Evolutionary conservation across 257 asterid species (phyloP).

Genomic region (Petunia secreta): DNA sequence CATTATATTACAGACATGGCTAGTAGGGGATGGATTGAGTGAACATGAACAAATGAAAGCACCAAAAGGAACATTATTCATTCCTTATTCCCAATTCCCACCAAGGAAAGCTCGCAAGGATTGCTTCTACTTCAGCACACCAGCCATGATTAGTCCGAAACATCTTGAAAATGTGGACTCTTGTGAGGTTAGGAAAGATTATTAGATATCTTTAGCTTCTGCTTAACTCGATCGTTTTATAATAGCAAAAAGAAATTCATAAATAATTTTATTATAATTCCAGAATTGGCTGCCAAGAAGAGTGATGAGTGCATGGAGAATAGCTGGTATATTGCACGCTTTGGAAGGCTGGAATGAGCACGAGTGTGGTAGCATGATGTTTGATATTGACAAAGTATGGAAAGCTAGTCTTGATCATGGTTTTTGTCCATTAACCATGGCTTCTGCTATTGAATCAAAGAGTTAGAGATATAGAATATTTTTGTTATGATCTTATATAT

Average conservation of each 20-base stretch:
- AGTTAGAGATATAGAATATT: background rate
- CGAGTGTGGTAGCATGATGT: conserved; percentile 72
- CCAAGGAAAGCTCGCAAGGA: conserved; percentile 73
- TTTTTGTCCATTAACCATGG: conserved; percentile 50
- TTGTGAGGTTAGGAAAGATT: conserved; percentile 61
- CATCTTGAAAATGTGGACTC: conserved; percentile 78
- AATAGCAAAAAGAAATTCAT: background rate
- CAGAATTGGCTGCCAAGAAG: conserved; percentile 92
- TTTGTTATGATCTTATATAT: background rate
- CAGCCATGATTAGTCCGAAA: conserved; percentile 75
- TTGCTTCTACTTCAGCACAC: conserved; percentile 63
- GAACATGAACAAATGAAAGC: conserved; percentile 70
- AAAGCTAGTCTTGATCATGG: conserved; percentile 72
- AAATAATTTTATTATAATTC: background rate
- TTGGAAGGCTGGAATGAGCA: conserved; percentile 71
- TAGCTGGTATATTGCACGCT: conserved; percentile 77
- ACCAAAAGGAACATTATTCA: conserved; percentile 70
- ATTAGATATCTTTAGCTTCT: background rate
- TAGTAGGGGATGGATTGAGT: conserved; percentile 75
- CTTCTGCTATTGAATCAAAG: conserved; percentile 35
- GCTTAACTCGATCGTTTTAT: no score
- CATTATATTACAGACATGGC: conserved; percentile 54
- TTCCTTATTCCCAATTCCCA: conserved; percentile 79
- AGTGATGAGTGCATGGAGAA: conserved; percentile 77
- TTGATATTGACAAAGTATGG: conserved; percentile 63